phyloP scores from a whole-genome alignment of 768 basidiomycete species.

The Albatrellus ellisii region DNA sequence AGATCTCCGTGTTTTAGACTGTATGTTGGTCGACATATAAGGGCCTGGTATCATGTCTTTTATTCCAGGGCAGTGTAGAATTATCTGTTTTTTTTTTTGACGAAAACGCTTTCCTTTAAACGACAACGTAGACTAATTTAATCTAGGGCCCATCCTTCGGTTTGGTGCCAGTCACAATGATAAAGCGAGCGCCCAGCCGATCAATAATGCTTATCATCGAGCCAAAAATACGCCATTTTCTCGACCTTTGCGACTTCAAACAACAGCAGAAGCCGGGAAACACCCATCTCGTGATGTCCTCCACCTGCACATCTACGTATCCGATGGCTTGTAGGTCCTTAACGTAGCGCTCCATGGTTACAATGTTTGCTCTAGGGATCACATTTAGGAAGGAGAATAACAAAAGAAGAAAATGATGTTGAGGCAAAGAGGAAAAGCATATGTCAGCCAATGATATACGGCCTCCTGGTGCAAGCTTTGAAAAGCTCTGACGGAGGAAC shows the following conservation, averaged over 20 bases:
- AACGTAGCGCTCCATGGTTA: slow-evolving; percentile 33
- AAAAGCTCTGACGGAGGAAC: slow-evolving; percentile 40
- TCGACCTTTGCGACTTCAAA: slow-evolving; percentile 27
- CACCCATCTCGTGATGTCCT: slow-evolving; percentile 43
- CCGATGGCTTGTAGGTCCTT: slow-evolving; percentile 33
- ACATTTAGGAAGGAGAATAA: slow-evolving; percentile 20
- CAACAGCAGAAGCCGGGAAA: slow-evolving; percentile 45
- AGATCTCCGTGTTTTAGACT: slow-evolving; percentile 5
- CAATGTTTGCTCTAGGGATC: slow-evolving; percentile 37
- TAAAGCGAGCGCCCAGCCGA: slow-evolving; percentile 31
- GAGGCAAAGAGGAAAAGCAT: slow-evolving; percentile 26
- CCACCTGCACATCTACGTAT: slow-evolving; percentile 36
- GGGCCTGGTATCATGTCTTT: too few relatives aligned
- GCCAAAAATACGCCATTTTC: slow-evolving; percentile 34
- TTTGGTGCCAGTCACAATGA: slow-evolving; percentile 25
- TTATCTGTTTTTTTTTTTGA: too few relatives aligned
- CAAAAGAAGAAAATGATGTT: slow-evolving; percentile 14
- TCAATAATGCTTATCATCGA: slow-evolving; percentile 24
- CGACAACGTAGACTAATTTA: too few relatives aligned
- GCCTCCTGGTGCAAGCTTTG: slow-evolving; percentile 34
- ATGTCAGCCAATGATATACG: slow-evolving; percentile 50
- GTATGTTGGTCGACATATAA: too few relatives aligned
- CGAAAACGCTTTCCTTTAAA: too few relatives aligned
- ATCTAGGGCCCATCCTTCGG: slow-evolving; percentile 4
- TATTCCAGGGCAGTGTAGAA: too few relatives aligned